Evolutionary conservation across 2,329 filamentous ascomycete genomes (phyloP).

Genomic region (Colletotrichum sp.): DNA sequence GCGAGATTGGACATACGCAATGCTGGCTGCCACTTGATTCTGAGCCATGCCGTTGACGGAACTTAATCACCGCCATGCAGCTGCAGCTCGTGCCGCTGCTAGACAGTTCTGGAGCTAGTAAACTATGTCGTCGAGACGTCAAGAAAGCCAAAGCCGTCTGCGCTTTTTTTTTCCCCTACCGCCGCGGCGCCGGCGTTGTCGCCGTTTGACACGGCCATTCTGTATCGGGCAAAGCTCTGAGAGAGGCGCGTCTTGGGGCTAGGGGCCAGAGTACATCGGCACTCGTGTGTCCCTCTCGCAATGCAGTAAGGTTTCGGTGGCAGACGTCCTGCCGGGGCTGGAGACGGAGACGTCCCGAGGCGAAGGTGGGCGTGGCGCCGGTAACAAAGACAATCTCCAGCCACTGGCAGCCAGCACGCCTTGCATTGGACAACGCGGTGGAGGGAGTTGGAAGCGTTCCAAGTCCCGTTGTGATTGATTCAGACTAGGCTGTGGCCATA

Average conservation of each 20-base stretch:
- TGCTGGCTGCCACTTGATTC: background rate
- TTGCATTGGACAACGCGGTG: background rate
- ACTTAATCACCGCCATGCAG: background rate
- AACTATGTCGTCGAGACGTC: background rate
- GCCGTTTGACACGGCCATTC: background rate
- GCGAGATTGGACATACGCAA: conserved; percentile 14
- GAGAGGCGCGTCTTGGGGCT: background rate
- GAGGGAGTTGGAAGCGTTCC: background rate
- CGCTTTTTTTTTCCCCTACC: background rate
- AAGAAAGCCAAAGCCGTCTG: background rate
- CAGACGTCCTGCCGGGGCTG: background rate
- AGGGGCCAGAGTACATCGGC: background rate
- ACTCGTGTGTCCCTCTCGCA: background rate
- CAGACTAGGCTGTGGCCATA: background rate
- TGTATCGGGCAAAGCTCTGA: background rate
- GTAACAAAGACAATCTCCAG: background rate
- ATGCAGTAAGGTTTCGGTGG: background rate
- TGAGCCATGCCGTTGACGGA: background rate
- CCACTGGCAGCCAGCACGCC: background rate
- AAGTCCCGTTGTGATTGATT: background rate
- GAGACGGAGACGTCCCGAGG: background rate
- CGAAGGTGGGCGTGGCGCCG: background rate
- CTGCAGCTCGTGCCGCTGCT: background rate
- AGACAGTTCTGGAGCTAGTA: background rate
- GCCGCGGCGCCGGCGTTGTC: background rate